Evolutionary conservation across 108 stramenopile species (phyloP).

Genomic region (Chaetoceros tenuissimus): DNA sequence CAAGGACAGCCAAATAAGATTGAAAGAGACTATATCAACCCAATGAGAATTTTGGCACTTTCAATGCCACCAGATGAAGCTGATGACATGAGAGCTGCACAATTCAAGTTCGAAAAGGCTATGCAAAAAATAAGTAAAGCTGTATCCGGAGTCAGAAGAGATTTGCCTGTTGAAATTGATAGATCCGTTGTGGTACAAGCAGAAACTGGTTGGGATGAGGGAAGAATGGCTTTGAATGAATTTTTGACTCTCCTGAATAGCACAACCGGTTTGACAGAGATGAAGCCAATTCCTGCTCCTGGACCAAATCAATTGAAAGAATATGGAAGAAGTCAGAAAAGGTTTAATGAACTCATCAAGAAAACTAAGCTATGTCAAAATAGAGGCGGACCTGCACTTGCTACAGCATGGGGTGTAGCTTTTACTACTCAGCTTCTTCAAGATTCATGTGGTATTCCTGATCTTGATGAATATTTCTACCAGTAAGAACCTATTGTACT

Average conservation of each 20-base stretch:
- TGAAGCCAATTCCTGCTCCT: constrained; percentile 45
- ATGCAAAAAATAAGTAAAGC: constrained; percentile 51
- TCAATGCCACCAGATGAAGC: constrained; percentile 73
- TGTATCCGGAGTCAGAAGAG: constrained; percentile 50
- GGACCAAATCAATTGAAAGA: constrained; percentile 61
- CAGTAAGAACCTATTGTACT: constrained; percentile 26
- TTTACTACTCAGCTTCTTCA: constrained; percentile 49
- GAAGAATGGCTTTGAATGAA: constrained; percentile 64
- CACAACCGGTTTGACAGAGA: constrained; percentile 55
- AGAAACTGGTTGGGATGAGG: constrained; percentile 71
- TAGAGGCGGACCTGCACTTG: constrained; percentile 48
- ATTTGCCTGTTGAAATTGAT: constrained; percentile 72
- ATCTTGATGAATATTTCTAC: constrained; percentile 73
- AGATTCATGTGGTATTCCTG: constrained; percentile 77
- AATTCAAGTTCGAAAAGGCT: constrained; percentile 62
- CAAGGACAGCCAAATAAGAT: constrained; percentile 65
- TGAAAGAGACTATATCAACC: constrained; percentile 75
- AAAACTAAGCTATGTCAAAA: constrained; percentile 84
- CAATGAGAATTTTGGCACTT: constrained; percentile 66
- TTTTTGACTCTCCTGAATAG: constrained; percentile 58
- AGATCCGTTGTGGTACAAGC: constrained; percentile 28
- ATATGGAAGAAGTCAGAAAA: constrained; percentile 58
- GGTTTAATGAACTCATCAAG: constrained; percentile 69
- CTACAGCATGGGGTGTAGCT: constrained; percentile 71
- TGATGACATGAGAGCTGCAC: constrained; percentile 69